Evolutionary conservation across 2,329 filamentous ascomycete species (phyloP).

Genomic region (Aspergillus viridinutans): DNA sequence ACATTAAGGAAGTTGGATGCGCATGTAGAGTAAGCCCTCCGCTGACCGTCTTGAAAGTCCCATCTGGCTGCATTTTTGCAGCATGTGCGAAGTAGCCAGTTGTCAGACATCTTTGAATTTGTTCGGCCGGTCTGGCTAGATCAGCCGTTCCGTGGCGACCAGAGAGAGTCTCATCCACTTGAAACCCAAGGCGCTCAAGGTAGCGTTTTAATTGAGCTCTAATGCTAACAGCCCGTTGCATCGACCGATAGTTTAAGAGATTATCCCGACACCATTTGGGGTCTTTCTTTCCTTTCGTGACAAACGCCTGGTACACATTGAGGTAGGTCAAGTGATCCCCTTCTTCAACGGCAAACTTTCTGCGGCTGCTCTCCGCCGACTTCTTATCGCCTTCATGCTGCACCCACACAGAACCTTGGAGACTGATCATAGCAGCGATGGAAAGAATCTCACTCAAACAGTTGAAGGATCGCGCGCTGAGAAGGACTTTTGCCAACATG

Average conservation of each 20-base stretch:
- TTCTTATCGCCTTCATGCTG: conserved; percentile 74
- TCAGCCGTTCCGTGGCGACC: conserved; percentile 28
- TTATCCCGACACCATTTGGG: conserved; percentile 83
- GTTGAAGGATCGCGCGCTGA: conserved; percentile 68
- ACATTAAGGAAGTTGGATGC: conserved; percentile 90
- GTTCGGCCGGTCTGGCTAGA: conserved; percentile 57
- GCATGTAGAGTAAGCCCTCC: conserved; percentile 75
- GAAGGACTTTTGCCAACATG: conserved; percentile 88
- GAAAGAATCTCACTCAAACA: conserved; percentile 83
- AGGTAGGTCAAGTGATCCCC: conserved; percentile 90
- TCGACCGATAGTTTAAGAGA: conserved; percentile 77
- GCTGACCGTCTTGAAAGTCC: conserved; percentile 80
- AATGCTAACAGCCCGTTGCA: conserved; percentile 79
- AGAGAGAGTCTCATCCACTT: conserved; percentile 57
- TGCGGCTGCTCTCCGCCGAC: conserved; percentile 65
- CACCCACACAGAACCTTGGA: conserved; percentile 80
- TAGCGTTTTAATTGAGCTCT: conserved; percentile 81
- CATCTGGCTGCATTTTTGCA: conserved; percentile 89
- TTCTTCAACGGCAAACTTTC: conserved; percentile 86
- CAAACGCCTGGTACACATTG: conserved; percentile 88
- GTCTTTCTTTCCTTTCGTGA: conserved; percentile 77
- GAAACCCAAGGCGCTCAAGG: conserved; percentile 77
- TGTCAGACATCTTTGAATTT: conserved; percentile 79
- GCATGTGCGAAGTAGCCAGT: conserved; percentile 91
- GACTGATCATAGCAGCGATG: conserved; percentile 89